These are phyloP conservation scores for Saccharomyces eubayanus DNA, from an alignment of 805 yeast species.

Conservation along the genomic window DNA sequence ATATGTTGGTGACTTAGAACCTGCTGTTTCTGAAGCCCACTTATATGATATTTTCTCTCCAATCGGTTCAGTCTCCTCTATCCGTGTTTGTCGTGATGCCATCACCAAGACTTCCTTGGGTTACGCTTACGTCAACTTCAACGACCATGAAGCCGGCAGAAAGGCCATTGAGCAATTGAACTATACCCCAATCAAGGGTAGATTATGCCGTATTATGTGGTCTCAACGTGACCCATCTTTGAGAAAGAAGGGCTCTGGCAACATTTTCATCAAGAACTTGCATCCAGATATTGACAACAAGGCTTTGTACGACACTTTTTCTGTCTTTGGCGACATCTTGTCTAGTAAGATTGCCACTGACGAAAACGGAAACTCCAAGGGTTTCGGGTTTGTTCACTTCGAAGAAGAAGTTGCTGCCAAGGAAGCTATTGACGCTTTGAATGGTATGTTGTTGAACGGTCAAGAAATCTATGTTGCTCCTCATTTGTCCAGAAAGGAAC, in stretches of 20 bases:
- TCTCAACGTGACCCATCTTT: conserved; percentile 96
- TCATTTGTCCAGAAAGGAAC: conserved; percentile 86
- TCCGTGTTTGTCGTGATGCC: conserved; percentile 98
- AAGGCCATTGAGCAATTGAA: conserved; percentile 91
- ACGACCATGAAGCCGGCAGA: conserved; percentile 81
- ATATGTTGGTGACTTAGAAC: conserved; percentile 95
- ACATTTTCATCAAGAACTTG: conserved; percentile 95
- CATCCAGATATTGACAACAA: conserved; percentile 98
- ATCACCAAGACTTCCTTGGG: conserved; percentile 94
- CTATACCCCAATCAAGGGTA: conserved; percentile 89
- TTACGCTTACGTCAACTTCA: conserved; percentile 96
- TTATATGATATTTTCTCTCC: conserved; percentile 91
- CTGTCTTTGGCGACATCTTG: conserved; percentile 90
- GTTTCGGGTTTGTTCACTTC: conserved; percentile 96
- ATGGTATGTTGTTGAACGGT: conserved; percentile 96
- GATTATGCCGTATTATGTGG: conserved; percentile 99
- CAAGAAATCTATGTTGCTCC: conserved; percentile 93
- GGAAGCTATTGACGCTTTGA: conserved; percentile 92
- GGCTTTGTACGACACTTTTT: conserved; percentile 95
- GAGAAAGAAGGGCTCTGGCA: conserved; percentile 93
- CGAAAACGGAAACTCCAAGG: conserved; percentile 82
- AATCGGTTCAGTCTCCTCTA: conserved; percentile 90
- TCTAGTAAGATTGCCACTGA: conserved; percentile 97
- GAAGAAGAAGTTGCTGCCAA: conserved; percentile 87
- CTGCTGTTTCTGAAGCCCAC: conserved; percentile 85